Evolutionary conservation across 108 stramenopile species (phyloP).

Genomic region (Skeletonema potamos): DNA sequence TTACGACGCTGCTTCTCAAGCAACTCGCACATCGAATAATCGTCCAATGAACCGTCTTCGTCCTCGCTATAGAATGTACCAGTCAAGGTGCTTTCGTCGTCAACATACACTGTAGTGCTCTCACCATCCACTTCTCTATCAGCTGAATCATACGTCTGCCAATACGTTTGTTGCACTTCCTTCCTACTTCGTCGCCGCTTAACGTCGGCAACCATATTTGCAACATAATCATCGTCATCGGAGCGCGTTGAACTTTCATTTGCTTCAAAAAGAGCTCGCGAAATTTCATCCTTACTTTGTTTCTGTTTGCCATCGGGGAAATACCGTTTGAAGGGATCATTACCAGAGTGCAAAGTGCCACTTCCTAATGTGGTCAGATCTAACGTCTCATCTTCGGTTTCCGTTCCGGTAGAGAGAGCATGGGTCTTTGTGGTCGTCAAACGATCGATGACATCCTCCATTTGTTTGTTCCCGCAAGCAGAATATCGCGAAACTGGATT

Average conservation of each 20-base stretch:
- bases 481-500: background rate
- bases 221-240: slow-evolving; percentile 8
- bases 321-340: no score
- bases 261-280: no score
- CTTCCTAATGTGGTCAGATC: background rate
- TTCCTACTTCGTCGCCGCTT: background rate
- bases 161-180: background rate
- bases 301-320: no score
- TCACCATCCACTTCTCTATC: background rate
- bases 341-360: background rate
- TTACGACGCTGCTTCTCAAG: background rate
- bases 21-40: background rate
- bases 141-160: background rate
- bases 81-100: background rate
- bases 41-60: background rate
- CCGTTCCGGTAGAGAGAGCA: background rate
- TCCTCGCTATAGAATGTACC: background rate
- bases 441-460: background rate
- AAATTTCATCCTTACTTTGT: no score
- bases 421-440: background rate
- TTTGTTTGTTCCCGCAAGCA: background rate
- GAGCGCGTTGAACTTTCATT: background rate
- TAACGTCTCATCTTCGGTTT: background rate
- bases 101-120: background rate
- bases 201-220: slow-evolving; percentile 1